A percentile compares a stretch with the other conserved stretches of the same genome.
phyloP scores from a whole-genome alignment of 306 rosid species.

The Trichosanthes truncata region DNA sequence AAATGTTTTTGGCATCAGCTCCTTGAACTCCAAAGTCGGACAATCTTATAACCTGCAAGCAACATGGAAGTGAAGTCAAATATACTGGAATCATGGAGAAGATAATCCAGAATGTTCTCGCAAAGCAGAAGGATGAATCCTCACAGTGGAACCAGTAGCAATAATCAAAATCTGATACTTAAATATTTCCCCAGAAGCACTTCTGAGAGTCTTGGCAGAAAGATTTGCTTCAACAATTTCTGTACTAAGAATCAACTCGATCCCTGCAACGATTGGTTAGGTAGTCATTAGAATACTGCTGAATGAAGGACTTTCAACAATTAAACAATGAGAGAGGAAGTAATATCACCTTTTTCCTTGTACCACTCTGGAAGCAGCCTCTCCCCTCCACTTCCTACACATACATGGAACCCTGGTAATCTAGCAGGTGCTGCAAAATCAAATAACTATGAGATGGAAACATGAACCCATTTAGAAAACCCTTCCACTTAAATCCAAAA shows the following conservation, averaged over 20 bases:
- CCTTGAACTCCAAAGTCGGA: constrained; percentile 89
- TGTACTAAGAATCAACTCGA: constrained; percentile 67
- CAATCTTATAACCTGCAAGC: constrained; percentile 66
- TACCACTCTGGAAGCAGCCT: constrained; percentile 87
- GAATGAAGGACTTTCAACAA: background rate
- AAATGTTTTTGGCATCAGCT: constrained; percentile 91
- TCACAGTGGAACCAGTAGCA: constrained; percentile 89
- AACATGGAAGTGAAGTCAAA: background rate
- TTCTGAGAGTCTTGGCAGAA: constrained; percentile 54
- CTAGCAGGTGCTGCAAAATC: constrained; percentile 88
- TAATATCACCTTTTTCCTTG: constrained; percentile 57
- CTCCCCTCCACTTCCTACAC: constrained; percentile 97
- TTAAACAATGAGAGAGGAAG: background rate
- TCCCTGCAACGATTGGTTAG: constrained; percentile 46
- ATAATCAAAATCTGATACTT: constrained; percentile 60
- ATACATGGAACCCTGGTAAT: constrained; percentile 85
- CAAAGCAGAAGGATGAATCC: constrained; percentile 1
- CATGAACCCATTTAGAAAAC: background rate
- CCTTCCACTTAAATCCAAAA: background rate
- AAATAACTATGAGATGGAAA: constrained; percentile 2
- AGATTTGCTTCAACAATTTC: constrained; percentile 81
- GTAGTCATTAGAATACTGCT: background rate
- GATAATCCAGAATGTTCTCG: background rate
- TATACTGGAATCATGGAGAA: background rate
- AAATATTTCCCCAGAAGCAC: constrained; percentile 58